Conservation (phyloP, 208 protist species). For the Crithidia brevicula region DNA sequence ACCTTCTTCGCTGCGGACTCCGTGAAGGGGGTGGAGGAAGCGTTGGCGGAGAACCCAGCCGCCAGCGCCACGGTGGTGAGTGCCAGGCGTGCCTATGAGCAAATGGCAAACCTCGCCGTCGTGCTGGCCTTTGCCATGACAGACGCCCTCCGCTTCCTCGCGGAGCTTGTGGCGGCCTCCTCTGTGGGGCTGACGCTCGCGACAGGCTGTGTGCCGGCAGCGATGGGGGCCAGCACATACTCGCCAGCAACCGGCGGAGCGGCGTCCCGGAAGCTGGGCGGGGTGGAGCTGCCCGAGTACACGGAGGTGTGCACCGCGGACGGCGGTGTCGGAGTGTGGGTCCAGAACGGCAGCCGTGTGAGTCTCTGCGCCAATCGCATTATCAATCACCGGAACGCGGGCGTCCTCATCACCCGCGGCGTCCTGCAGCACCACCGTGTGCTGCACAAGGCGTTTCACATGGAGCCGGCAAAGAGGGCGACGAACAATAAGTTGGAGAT, state of each 20-base stretch:
- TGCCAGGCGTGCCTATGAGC: slow-evolving; percentile 47
- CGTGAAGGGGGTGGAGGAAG: slow-evolving; percentile 9
- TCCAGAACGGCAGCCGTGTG: slow-evolving; percentile 66
- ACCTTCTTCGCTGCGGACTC: slow-evolving; percentile 25
- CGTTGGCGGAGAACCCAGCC: neutral
- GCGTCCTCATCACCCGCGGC: slow-evolving; percentile 59
- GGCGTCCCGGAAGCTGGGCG: slow-evolving; percentile 30
- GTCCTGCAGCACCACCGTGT: slow-evolving; percentile 59
- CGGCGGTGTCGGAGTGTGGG: slow-evolving; percentile 83
- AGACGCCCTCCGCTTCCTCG: slow-evolving; percentile 53
- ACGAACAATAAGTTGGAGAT: slow-evolving; percentile 9
- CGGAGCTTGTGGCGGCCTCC: slow-evolving; percentile 61
- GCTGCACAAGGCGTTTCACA: slow-evolving; percentile 38
- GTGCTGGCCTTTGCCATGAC: slow-evolving; percentile 54
- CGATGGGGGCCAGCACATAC: neutral
- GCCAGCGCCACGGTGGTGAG: neutral
- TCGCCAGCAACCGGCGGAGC: neutral
- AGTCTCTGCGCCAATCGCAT: slow-evolving; percentile 58
- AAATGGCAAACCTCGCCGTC: slow-evolving; percentile 42
- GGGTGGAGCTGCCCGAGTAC: slow-evolving; percentile 47
- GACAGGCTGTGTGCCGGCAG: slow-evolving; percentile 38
- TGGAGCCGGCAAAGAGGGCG: neutral
- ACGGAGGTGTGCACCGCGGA: slow-evolving; percentile 64
- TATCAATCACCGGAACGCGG: slow-evolving; percentile 55
- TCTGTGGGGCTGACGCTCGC: slow-evolving; percentile 62